Evolutionary conservation across 345 rosid species (phyloP).

Genomic region (Populus alba): DNA sequence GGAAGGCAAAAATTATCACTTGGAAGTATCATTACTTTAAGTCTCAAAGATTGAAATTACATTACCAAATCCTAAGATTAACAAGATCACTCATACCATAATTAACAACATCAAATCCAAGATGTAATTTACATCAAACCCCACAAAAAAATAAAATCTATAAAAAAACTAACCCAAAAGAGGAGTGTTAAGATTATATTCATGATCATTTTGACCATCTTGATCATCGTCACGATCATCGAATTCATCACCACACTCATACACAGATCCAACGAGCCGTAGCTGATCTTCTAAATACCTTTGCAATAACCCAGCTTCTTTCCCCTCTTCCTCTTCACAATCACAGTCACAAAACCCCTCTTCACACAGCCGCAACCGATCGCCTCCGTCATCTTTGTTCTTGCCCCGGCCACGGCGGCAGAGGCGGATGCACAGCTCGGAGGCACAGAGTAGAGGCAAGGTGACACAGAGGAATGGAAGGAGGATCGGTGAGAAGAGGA

Average conservation of each 20-base stretch:
- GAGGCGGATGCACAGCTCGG: conserved; percentile 43
- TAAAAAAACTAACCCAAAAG: conserved; percentile 35
- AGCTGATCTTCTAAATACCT: conserved; percentile 72
- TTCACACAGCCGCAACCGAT: conserved; percentile 45
- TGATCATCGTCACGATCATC: neutral
- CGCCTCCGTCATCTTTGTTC: conserved; percentile 27
- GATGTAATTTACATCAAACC: neutral
- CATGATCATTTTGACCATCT: conserved; percentile 10
- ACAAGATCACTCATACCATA: neutral
- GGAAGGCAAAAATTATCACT: too few relatives aligned
- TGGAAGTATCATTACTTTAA: too few relatives aligned
- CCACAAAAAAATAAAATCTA: too few relatives aligned
- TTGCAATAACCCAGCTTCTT: conserved; percentile 44
- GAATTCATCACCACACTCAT: conserved; percentile 44
- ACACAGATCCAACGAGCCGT: conserved; percentile 46
- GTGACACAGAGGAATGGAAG: conserved; percentile 49
- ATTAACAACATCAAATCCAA: neutral
- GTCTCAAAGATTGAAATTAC: neutral
- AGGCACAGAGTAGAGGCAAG: conserved; percentile 49
- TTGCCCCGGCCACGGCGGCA: conserved; percentile 21
- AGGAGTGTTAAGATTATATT: conserved; percentile 32
- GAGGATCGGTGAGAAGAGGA: conserved; percentile 59
- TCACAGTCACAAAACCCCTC: conserved; percentile 44
- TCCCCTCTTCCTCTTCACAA: conserved; percentile 17
- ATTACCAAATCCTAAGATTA: neutral